Evolutionary conservation across 208 protist genomes (phyloP).

Genomic region (Wallacemonas sp.): DNA sequence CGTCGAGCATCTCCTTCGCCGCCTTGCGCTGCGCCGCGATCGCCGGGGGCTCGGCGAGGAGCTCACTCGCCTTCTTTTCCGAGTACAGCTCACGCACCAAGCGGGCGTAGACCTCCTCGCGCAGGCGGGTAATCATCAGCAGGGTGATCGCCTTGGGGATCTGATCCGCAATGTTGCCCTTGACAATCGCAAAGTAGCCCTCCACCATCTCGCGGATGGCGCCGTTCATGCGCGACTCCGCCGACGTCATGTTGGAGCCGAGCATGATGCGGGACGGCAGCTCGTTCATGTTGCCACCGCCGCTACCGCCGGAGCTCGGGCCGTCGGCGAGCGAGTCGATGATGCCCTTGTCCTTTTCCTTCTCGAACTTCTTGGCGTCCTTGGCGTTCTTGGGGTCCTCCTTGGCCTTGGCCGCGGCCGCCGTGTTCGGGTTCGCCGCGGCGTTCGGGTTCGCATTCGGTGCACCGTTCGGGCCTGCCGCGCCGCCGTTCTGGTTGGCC

Average conservation of each 20-base stretch:
- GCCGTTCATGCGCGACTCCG: slow-evolving; percentile 84
- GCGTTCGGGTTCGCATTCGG: slow-evolving; percentile 20
- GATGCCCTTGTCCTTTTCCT: slow-evolving; percentile 49
- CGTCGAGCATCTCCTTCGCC: slow-evolving; percentile 89
- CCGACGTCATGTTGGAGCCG: slow-evolving; percentile 63
- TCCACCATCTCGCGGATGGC: slow-evolving; percentile 90
- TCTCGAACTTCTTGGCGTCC: slow-evolving; percentile 51
- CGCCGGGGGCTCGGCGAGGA: slow-evolving; percentile 93
- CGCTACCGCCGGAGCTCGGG: neutral
- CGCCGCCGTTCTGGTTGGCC: slow-evolving; percentile 14
- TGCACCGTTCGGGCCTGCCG: slow-evolving; percentile 7
- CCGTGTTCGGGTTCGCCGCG: slow-evolving; percentile 23
- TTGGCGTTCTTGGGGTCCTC: slow-evolving; percentile 33
- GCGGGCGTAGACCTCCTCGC: slow-evolving; percentile 93
- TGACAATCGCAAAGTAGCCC: slow-evolving; percentile 93
- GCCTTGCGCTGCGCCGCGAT: slow-evolving; percentile 89
- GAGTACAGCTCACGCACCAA: slow-evolving; percentile 95
- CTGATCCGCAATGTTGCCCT: slow-evolving; percentile 92
- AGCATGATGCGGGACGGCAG: slow-evolving; percentile 82
- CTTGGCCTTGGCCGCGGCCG: slow-evolving; percentile 20
- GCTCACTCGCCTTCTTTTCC: slow-evolving; percentile 90
- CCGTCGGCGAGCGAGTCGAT: slow-evolving; percentile 34
- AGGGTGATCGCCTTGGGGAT: slow-evolving; percentile 99
- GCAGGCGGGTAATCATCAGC: slow-evolving; percentile 96
- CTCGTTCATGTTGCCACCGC: slow-evolving; percentile 64